Base-by-base conservation (phyloP, 129 eudicot species). In the Flaveria trinervia region DNA sequence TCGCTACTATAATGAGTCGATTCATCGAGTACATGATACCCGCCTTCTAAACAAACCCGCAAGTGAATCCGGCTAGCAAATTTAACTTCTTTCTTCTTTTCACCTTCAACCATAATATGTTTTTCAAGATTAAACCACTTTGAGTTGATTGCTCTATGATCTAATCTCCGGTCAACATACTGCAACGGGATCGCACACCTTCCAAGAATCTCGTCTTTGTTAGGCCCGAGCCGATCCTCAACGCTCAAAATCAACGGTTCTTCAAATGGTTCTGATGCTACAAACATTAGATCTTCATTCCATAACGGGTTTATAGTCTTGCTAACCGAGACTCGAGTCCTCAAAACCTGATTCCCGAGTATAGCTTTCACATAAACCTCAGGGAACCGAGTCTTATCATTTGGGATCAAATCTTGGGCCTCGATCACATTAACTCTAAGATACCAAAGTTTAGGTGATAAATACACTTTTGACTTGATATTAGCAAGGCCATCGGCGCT, bases 401-500 rank as follows among this genome's bases (percentile, higher is more conserved):
- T 52, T 2, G 65, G 64, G 44, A 52, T 33, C 74, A 85, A 72
- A 55, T 85, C 89, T 71, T 85, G 89, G 1, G 86, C 89, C 76
- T 83, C 89, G 18, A 86, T 86, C 20, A 86, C 78, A 61, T 86
- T 82, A 26, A 86, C 89, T 69, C 89, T 61, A 17, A 86, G 83
- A 52, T 86, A 86, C 89, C 89, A 86, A 36, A 86, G 86, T 61
- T 79, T 86, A 1, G 89, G 89, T 7, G 89, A 86, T 16, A 86
- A 62, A 46, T 86, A 86, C 62, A 86, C 89, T 81, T 85, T 86
- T 10, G 86, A 86, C 59, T 80, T 64, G 2, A 80, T 77, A 43
- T 69, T 86, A 17, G 76, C 80, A 20, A 86, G 76, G 28, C 65
- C 84, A 6, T 79, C 84, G 6, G 73, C 86, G 25, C 82, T 71